These are phyloP conservation scores for Mucor racemosus DNA, from an alignment of 371 early-diverging fungal genomes.

Conservation along the genomic window DNA sequence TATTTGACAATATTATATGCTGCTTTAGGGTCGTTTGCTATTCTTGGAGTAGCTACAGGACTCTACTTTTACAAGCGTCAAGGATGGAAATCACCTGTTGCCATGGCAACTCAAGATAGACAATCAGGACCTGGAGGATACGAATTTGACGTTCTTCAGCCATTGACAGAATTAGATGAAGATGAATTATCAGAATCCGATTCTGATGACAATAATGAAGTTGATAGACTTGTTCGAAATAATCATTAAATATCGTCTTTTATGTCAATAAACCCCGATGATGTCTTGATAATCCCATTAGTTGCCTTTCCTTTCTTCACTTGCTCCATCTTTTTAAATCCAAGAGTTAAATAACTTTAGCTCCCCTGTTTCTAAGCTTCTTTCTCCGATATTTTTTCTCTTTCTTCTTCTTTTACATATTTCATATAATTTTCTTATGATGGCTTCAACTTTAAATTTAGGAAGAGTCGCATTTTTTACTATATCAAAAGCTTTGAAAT, in stretches of 20 bases:
- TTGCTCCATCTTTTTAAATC: neutral
- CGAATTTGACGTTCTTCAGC: slow-evolving; percentile 33
- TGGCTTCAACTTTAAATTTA: slow-evolving; percentile 18
- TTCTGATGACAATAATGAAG: slow-evolving; percentile 12
- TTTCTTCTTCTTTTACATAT: slow-evolving; percentile 1
- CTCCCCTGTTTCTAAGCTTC: slow-evolving; percentile 10
- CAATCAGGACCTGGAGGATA: slow-evolving; percentile 21
- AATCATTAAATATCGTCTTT: slow-evolving; percentile 7
- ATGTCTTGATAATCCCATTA: no score
- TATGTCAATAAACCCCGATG: slow-evolving; percentile 7
- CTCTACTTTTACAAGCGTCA: slow-evolving; percentile 24
- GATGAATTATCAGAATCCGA: slow-evolving; percentile 21
- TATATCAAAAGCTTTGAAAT: slow-evolving; percentile 6
- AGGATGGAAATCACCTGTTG: slow-evolving; percentile 7
- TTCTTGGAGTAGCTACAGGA: slow-evolving; percentile 24
- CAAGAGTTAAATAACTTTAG: neutral
- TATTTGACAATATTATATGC: slow-evolving; percentile 20
- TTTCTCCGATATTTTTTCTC: slow-evolving; percentile 11
- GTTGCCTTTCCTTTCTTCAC: neutral
- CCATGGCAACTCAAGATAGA: neutral
- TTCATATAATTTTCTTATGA: slow-evolving; percentile 8
- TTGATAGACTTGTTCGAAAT: slow-evolving; percentile 6
- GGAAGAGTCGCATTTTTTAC: slow-evolving; percentile 12
- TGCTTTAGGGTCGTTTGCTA: slow-evolving; percentile 23
- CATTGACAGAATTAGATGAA: slow-evolving; percentile 30